Conservation (phyloP, 148 eudicot species). For the Fagopyrum esculentum region DNA sequence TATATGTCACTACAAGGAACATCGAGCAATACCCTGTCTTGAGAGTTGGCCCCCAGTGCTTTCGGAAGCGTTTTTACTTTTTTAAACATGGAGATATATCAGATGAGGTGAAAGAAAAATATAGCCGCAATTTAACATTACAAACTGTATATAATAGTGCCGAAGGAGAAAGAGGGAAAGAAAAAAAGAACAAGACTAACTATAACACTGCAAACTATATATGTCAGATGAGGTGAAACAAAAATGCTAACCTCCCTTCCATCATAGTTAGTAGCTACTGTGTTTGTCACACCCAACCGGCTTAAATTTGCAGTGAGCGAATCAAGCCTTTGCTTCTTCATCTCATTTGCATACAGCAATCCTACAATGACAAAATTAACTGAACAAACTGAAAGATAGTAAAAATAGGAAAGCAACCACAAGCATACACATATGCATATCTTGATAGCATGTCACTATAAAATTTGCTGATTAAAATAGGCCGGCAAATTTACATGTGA, state of each 20-base stretch:
- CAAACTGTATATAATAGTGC: too few relatives aligned
- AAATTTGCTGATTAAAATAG: neutral
- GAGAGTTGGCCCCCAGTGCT: too few relatives aligned
- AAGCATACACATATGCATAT: neutral
- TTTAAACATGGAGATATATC: too few relatives aligned
- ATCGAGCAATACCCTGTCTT: too few relatives aligned
- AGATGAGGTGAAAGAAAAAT: too few relatives aligned
- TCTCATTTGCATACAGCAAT: conserved; percentile 83
- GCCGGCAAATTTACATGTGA: neutral
- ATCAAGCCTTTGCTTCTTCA: conserved; percentile 76
- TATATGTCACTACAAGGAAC: too few relatives aligned
- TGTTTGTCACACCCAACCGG: conserved; percentile 96
- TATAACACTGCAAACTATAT: neutral
- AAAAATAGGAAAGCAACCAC: neutral
- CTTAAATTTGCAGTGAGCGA: conserved; percentile 82
- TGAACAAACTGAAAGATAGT: neutral
- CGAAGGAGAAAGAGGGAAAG: too few relatives aligned
- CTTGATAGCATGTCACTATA: neutral
- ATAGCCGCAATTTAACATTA: too few relatives aligned
- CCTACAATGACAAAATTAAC: conserved; percentile 31
- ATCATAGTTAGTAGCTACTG: conserved; percentile 76
- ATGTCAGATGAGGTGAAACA: neutral
- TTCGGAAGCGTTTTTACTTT: too few relatives aligned
- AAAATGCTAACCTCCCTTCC: conserved; percentile 71
- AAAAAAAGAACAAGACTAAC: too few relatives aligned